Base-by-base conservation (phyloP, 1,284 basidiomycete genomes). In the Rhodotorula sp. region DNA sequence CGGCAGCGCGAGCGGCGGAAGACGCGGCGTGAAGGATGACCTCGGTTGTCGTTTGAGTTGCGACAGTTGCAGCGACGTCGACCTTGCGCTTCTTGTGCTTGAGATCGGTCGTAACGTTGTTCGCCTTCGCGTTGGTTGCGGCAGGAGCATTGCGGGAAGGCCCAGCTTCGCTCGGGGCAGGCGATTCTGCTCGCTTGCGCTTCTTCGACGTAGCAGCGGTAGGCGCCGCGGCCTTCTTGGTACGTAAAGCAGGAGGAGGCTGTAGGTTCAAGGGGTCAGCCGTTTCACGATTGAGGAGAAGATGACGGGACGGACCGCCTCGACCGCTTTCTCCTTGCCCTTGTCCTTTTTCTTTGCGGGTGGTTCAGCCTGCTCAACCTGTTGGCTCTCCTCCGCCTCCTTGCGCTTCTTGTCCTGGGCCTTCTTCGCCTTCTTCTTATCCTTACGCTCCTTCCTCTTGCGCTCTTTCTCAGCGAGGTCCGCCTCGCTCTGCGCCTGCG, bases 31-130 rank as follows among this genome's bases (percentile, higher is more conserved):
- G 64, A 17, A 59, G 61, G n/a, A 65, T 39, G 52, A 66, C 46
- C 17, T 59, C 54, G 7, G 49, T 27, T 4, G 66, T 32, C 19
- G 67, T n/a, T 22, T 44, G 10, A 19, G 53, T 34, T n/a, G 62
- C 47, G 20, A 49, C 60, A 10, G 57, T 29, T 11, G 57, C 47
- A 10, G 48, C 3, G 2, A 52, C 39, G 51, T 53, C 67, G 48
- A 70, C 29, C 30, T 70, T 70, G 55, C 68, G 68, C 52, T 70
- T 70, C 57, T 70, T 70, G 39, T 47, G 10, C 36, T 62, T 52
- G 4, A 39, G 59, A 0, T 47, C 22, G n/a, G 55, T 4, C 19
- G 66, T 44, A 10, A 17, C 39, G 39, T 15, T 44, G 5, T 8
- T 10, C 13, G 39, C 19, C 39, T 44, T 44, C 13, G 58, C 34